These are phyloP conservation scores for Astraeus odoratus DNA, from an alignment of 768 basidiomycete genomes.

Conservation along the genomic window DNA sequence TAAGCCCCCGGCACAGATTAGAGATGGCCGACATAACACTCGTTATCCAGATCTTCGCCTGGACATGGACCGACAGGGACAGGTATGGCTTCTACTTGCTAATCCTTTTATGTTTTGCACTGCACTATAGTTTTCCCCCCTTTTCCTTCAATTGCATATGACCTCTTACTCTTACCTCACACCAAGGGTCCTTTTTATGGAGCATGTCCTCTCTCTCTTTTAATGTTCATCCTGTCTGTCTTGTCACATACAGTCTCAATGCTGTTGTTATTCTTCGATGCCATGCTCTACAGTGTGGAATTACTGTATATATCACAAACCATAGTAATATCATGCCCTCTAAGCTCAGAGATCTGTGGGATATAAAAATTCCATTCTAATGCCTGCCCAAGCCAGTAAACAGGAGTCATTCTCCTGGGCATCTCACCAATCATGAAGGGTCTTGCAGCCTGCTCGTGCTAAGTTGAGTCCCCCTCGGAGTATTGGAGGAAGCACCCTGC, in stretches of 20 bases:
- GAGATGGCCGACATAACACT: conserved; percentile 8
- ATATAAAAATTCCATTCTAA: no score
- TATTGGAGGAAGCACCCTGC: conserved; percentile 77
- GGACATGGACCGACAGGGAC: conserved; percentile 18
- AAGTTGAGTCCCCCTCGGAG: conserved; percentile 85
- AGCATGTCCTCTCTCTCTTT: conserved; percentile 3
- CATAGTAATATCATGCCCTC: no score
- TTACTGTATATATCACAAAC: conserved; percentile 20
- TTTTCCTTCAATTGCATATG: conserved; percentile 5
- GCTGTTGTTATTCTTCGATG: neutral
- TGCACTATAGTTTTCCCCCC: conserved; percentile 3
- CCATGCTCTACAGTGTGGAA: conserved; percentile 16
- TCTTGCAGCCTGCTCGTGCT: conserved; percentile 55
- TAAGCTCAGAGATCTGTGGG: no score
- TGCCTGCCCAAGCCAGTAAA: no score
- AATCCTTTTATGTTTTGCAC: conserved; percentile 3
- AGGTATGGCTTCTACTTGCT: conserved; percentile 8
- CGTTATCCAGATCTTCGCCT: conserved; percentile 3
- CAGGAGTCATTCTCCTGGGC: no score
- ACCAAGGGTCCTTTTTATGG: conserved; percentile 4
- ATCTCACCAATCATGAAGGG: conserved; percentile 70
- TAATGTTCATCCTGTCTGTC: conserved; percentile 1
- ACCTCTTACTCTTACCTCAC: conserved; percentile 1
- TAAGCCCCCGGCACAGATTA: conserved; percentile 16
- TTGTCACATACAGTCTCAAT: neutral